phyloP scores from a whole-genome alignment of 768 basidiomycete species.

The Panaeolus papilionaceus region DNA sequence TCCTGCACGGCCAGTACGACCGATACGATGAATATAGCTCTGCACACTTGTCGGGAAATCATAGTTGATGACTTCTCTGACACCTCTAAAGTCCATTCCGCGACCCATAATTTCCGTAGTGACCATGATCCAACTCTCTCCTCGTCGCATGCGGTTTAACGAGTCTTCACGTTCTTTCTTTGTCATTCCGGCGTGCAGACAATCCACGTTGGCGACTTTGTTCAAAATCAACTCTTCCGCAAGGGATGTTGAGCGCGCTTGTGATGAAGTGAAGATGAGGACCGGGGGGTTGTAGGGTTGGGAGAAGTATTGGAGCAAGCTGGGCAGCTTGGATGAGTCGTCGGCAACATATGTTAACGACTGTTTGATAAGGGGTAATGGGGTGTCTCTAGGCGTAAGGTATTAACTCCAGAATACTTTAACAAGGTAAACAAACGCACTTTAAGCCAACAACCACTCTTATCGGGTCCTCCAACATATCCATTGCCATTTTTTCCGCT shows the following conservation, averaged over 20 bases:
- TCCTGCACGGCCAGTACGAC: slow-evolving; percentile 95
- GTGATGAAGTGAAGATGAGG: slow-evolving; percentile 90
- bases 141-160: slow-evolving; percentile 83
- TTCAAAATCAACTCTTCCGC: slow-evolving; percentile 84
- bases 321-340: slow-evolving; percentile 93
- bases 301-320: slow-evolving; percentile 78
- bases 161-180: slow-evolving; percentile 89
- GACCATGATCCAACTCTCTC: slow-evolving; percentile 94
- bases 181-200: slow-evolving; percentile 89
- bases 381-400: slow-evolving; percentile 75
- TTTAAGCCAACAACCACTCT: slow-evolving; percentile 97
- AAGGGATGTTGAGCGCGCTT: slow-evolving; percentile 82
- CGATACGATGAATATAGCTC: slow-evolving; percentile 96
- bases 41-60: slow-evolving; percentile 97
- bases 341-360: slow-evolving; percentile 90
- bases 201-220: slow-evolving; percentile 82
- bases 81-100: slow-evolving; percentile 97
- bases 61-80: slow-evolving; percentile 93
- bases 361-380: slow-evolving; percentile 89
- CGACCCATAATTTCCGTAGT: slow-evolving; percentile 98
- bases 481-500: slow-evolving; percentile 86
- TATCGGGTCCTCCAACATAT: slow-evolving; percentile 84
- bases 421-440: slow-evolving; percentile 50
- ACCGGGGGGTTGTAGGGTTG: slow-evolving; percentile 90
- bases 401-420: neutral